phyloP scores from a whole-genome alignment of 2,329 filamentous ascomycete genomes.

The Apiospora malaysiana region DNA sequence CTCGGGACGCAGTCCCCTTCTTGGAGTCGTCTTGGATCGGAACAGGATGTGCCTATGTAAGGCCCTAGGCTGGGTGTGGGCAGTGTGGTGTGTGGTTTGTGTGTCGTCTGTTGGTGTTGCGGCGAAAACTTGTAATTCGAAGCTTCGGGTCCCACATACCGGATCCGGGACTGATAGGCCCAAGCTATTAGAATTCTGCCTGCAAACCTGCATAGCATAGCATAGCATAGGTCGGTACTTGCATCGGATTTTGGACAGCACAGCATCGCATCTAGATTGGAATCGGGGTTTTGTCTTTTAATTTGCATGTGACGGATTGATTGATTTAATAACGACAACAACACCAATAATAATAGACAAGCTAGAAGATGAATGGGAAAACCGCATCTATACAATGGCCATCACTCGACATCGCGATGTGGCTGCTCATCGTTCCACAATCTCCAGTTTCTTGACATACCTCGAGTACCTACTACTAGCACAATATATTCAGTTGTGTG shows the following conservation, averaged over 20 bases:
- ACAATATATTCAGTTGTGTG: no score
- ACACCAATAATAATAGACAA: no score
- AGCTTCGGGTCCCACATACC: background rate
- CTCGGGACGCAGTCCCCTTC: background rate
- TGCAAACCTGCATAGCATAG: background rate
- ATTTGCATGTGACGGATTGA: background rate
- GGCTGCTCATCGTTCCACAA: no score
- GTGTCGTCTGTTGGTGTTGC: conserved; percentile 4
- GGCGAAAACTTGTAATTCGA: conserved; percentile 1
- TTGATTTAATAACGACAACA: background rate
- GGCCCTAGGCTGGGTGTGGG: background rate
- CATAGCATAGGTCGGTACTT: no score
- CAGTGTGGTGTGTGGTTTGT: background rate
- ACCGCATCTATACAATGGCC: background rate
- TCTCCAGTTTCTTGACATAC: no score
- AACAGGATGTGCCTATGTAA: background rate
- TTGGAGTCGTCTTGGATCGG: conserved; percentile 8
- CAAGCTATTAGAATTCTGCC: conserved; percentile 9
- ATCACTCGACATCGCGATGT: background rate
- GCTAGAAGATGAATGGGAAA: no score
- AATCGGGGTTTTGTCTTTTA: background rate
- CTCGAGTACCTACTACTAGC: no score
- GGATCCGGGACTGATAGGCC: conserved; percentile 3
- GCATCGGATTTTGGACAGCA: background rate
- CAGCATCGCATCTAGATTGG: background rate